These are phyloP conservation scores for Cicer yamashitae DNA, from an alignment of 306 rosid species.

Conservation along the genomic window DNA sequence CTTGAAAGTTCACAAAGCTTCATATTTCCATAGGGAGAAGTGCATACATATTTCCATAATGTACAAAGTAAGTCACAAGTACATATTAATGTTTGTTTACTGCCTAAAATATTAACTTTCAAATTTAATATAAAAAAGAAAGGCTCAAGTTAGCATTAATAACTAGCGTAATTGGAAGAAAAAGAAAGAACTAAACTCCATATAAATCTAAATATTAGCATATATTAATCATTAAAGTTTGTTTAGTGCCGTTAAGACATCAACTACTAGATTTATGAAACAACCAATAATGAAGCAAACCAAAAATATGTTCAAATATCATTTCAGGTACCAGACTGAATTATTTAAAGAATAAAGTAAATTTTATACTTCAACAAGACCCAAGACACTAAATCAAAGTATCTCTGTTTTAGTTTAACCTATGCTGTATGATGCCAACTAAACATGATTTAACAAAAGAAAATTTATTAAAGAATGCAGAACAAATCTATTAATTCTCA, in stretches of 20 bases:
- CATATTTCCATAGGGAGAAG: background rate
- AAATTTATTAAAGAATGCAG: background rate
- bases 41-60: background rate
- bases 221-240: background rate
- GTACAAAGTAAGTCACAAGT: background rate
- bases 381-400: background rate
- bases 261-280: slow-evolving; percentile 28
- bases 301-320: background rate
- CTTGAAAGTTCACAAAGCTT: slow-evolving; percentile 6
- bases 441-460: slow-evolving; percentile 13
- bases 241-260: background rate
- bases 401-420: slow-evolving; percentile 3
- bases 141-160: background rate
- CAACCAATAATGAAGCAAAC: slow-evolving; percentile 20
- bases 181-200: background rate
- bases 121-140: background rate
- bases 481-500: slow-evolving; percentile 30
- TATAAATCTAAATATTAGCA: background rate
- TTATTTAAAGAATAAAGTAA: slow-evolving; percentile 16
- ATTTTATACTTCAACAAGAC: background rate
- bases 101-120: background rate
- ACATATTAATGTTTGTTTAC: background rate
- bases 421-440: background rate
- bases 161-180: background rate
- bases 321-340: background rate